Evolutionary conservation across 768 basidiomycete genomes (phyloP), one percentile per base, ranked within the genome.

Genomic region (Jaapia argillacea): DNA sequence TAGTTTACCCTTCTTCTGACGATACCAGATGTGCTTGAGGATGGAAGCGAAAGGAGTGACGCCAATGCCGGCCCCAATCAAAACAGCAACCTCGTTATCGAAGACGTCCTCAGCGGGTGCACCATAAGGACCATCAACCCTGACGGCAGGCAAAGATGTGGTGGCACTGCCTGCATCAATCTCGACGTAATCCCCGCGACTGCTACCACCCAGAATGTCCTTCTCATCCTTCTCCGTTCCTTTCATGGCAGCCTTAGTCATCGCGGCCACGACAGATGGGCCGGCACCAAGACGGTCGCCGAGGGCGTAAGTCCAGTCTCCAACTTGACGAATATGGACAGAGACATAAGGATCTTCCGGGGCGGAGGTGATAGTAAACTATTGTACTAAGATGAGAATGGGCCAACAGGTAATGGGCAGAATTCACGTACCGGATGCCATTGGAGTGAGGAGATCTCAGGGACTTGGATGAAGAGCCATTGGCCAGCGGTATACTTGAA

Each of bases 41-140:
- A 97, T 93, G 16, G 87, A 89, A 0, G 90, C 90, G 55, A 94
- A 97, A 1, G 92, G 92, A 10, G 93, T 94, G 35, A 97, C 89
- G 64, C 90, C 92, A 51, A 97, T 96, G 65, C 92, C 92, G 48
- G 88, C 90, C 49, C 90, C 91, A 49, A 97, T 74, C 44, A 97
- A 71, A n/a, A 97, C 71, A 31, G 89, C 91, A 39, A 92, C 88
- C 58, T 92, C 84, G 46, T 74, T 75, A 24, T 76, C 72, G 57
- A 90, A 92, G 28, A 91, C 86, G 54, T 91, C 90, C 59, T 93
- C 90, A 26, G 92, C 83, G 0, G 91, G 91, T 14, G 92, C 88
- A 50, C 92, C 92, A 53, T 87, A 96, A 1, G 92, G 91, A 10
- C 92, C 92, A 53, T 93, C 90, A 49, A 93, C 81, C 42, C 85